Base-by-base conservation (phyloP, 805 yeast genomes). In the Suhomyces canberraensis region DNA sequence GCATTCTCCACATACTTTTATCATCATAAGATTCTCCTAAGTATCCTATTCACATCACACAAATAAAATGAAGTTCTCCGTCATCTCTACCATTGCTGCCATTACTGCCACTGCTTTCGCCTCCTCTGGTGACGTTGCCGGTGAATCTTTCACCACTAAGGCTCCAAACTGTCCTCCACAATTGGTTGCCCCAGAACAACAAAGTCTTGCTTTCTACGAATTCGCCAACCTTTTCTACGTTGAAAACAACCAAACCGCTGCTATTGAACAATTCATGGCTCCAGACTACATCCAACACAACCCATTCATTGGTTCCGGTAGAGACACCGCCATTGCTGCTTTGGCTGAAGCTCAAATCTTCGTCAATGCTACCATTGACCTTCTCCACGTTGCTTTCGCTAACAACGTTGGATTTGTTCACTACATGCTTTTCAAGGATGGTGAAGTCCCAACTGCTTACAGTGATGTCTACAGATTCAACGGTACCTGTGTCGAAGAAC, bases 281-380 rank as follows among this genome's bases (percentile, higher is more conserved):
- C 34, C 34, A 8, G 34, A 31, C 28, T 31, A 31, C 34, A 31
- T 31, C 14, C 34, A 31, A 15, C 34, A 31, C 28, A 31, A 31
- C 34, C 20, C 27, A 8, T 21, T 13, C 20, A 31, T 31, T 11
- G 13, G 7, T 4, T 18, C 25, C 15, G 34, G 34, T 8, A 21
- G 28, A 22, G 18, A 22, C 9, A 22, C 19, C 20, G 34, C 34
- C 26, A 21, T 21, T 7, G 14, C 21, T 4, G 34, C 34, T 7
- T 24, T 31, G 11, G 16, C 11, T 3, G 25, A 9, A 13, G 14
- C 14, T 11, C n/a, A n/a, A n/a, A n/a, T n/a, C n/a, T 31, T 31
- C 13, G 18, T 9, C 20, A 22, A 31, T 14, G n/a, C 34, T 8
- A 31, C 34, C 18, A 22, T 31, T 14, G 17, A n/a, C 4, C 7